Evolutionary conservation across 1,139 yeast genomes (phyloP).

Genomic region (Insectozyma bohioensis): DNA sequence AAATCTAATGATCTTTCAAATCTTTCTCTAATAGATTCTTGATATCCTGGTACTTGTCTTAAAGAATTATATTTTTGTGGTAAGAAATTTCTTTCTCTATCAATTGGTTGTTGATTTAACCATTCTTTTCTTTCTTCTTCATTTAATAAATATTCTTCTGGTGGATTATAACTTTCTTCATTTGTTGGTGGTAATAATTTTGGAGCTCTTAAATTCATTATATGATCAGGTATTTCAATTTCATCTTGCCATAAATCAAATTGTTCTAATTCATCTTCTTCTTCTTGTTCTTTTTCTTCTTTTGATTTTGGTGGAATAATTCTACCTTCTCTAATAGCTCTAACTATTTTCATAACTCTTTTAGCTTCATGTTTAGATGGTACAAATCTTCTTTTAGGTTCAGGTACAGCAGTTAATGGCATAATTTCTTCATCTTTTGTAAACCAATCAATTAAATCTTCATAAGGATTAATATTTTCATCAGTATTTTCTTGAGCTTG

Average conservation of each 20-base stretch:
- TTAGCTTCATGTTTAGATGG: conserved; percentile 98
- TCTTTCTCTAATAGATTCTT: conserved; percentile 79
- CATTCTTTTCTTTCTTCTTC: conserved; percentile 77
- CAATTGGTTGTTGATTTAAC: conserved; percentile 71
- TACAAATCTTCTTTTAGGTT: conserved; percentile 94
- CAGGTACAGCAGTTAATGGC: conserved; percentile 93
- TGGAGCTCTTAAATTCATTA: conserved; percentile 94
- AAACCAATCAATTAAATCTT: conserved; percentile 95
- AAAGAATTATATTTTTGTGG: conserved; percentile 82
- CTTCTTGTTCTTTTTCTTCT: conserved; percentile 41
- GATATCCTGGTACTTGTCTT: conserved; percentile 93
- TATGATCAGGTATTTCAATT: conserved; percentile 58
- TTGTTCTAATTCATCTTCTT: conserved; percentile 45
- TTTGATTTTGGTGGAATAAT: conserved; percentile 69
- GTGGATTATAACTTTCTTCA: conserved; percentile 97
- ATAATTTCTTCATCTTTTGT: conserved; percentile 80
- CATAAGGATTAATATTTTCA: conserved; percentile 81
- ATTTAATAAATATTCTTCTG: conserved; percentile 84
- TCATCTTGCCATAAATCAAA: conserved; percentile 82
- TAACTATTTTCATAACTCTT: conserved; percentile 92
- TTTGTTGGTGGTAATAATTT: conserved; percentile 94
- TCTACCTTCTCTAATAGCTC: conserved; percentile 95
- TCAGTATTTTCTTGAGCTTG: conserved; percentile 85
- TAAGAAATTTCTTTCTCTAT: conserved; percentile 73
- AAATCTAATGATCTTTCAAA: conserved; percentile 93